Conservation (phyloP, 1,284 basidiomycete species). For the Mycena sp. region DNA sequence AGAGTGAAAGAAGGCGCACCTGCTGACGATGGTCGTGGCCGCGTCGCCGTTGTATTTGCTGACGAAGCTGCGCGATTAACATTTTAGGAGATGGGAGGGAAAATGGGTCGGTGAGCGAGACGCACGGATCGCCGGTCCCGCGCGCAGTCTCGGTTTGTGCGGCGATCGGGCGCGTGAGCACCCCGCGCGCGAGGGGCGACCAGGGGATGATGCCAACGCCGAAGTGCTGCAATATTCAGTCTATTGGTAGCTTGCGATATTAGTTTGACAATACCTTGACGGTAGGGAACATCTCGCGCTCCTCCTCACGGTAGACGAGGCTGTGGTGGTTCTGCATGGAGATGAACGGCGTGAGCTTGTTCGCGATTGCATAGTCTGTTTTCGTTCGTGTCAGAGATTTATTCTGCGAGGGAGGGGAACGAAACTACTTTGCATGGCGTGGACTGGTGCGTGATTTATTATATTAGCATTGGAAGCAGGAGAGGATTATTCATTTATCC, state of each 20-base stretch:
- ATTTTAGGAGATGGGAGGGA: background rate
- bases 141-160: background rate
- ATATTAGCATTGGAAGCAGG: background rate
- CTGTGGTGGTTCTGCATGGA: too few relatives aligned
- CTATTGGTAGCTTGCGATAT: too few relatives aligned
- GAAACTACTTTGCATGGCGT: conserved; percentile 9
- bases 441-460: conserved; percentile 8
- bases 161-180: background rate
- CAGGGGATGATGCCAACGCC: conserved; percentile 56
- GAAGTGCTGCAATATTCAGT: conserved; percentile 16
- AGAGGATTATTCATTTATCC: background rate
- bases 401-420: conserved; percentile 7
- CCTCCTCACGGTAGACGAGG: too few relatives aligned
- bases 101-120: background rate
- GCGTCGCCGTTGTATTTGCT: conserved; percentile 3
- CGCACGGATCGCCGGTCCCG: background rate
- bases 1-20: too few relatives aligned
- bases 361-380: conserved; percentile 38
- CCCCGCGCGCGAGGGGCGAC: conserved; percentile 57
- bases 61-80: background rate
- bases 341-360: conserved; percentile 47
- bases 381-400: background rate
- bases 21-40: background rate
- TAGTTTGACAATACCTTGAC: too few relatives aligned
- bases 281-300: too few relatives aligned